These are phyloP conservation scores for Talaromyces sp. DNA, from an alignment of 2,329 filamentous ascomycete genomes.

Conservation along the genomic window DNA sequence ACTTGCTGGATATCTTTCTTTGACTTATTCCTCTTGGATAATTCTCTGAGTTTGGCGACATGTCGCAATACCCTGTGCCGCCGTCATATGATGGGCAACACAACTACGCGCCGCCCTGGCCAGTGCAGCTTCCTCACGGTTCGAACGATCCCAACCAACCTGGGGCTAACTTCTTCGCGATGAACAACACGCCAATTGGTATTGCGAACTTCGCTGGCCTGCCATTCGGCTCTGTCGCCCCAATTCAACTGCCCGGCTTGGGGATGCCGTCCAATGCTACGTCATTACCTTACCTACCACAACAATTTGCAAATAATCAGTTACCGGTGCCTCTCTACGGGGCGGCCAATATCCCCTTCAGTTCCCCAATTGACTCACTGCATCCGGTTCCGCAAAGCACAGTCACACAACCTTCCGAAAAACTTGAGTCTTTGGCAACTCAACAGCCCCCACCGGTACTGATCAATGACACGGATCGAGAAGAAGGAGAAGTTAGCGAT, in stretches of 20 bases:
- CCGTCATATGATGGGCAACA: constrained; percentile 39
- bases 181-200: constrained; percentile 15
- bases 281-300: constrained; percentile 28
- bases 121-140: constrained; percentile 24
- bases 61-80: constrained; percentile 46
- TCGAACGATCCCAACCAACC: constrained; percentile 21
- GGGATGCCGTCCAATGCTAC: constrained; percentile 22
- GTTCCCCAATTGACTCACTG: constrained; percentile 21
- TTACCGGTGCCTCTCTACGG: constrained; percentile 30
- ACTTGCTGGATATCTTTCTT: not conserved
- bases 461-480: constrained; percentile 45
- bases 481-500: constrained; percentile 76
- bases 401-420: not conserved
- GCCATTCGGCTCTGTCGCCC: constrained; percentile 7
- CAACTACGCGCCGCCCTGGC: constrained; percentile 35
- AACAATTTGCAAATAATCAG: constrained; percentile 31
- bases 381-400: constrained; percentile 12
- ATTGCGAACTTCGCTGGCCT: constrained; percentile 4
- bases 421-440: constrained; percentile 16
- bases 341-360: constrained; percentile 22
- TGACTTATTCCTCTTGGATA: not conserved
- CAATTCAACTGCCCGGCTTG: constrained; percentile 26
- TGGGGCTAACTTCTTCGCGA: constrained; percentile 12
- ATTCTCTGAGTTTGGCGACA: constrained; percentile 20
- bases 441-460: constrained; percentile 11